These are phyloP conservation scores for Edaphochlamys debaryana DNA, from an alignment of 139 green algal species.

Conservation along the genomic window DNA sequence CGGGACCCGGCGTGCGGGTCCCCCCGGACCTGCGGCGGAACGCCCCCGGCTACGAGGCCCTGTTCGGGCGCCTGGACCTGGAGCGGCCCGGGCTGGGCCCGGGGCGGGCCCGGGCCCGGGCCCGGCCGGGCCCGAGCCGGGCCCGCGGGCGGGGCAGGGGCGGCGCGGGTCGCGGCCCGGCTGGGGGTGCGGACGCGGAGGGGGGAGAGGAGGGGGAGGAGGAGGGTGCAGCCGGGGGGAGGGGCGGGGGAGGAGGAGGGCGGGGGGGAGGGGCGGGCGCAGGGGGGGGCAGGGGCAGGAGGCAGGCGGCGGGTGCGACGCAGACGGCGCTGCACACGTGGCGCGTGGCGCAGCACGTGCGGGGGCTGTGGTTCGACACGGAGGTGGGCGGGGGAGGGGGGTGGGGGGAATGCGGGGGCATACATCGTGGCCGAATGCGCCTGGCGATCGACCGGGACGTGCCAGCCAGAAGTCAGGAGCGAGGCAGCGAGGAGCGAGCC, in stretches of 20 bases:
- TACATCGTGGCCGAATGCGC: no score
- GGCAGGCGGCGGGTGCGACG: not conserved
- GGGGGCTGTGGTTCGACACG: conserved; percentile 56
- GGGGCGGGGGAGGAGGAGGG: not conserved
- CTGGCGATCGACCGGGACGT: no score
- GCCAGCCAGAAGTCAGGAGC: no score
- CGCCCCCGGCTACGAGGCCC: not conserved
- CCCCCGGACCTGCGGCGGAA: not conserved
- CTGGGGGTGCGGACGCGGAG: no score
- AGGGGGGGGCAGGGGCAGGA: no score
- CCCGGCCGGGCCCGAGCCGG: no score
- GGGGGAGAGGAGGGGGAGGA: not conserved
- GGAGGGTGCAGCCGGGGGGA: not conserved
- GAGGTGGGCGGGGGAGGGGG: conserved; percentile 46
- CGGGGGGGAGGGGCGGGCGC: not conserved
- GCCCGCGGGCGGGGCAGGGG: no score
- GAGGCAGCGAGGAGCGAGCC: no score
- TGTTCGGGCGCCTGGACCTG: conserved; percentile 20
- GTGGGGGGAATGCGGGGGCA: no score
- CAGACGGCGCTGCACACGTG: conserved; percentile 36
- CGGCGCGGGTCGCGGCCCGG: no score
- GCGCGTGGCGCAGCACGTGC: conserved; percentile 38
- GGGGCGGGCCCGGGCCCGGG: no score
- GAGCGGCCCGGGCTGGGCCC: not conserved
- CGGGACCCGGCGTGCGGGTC: not conserved